phyloP scores from a whole-genome alignment of 1,284 basidiomycete genomes.

The Pulveroboletus ridleyi region DNA sequence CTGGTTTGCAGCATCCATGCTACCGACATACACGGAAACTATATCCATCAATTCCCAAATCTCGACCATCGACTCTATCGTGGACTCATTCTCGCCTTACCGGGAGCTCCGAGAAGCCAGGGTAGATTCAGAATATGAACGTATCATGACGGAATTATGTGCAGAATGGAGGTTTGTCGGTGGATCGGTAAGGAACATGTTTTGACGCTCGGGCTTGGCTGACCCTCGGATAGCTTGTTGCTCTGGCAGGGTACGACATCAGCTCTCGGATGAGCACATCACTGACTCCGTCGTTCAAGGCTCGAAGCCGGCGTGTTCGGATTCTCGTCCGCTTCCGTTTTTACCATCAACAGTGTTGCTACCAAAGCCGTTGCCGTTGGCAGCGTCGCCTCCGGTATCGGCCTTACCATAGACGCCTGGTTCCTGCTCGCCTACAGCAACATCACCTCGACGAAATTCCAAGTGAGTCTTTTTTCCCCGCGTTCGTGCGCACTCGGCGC shows the following conservation, averaged over 20 bases:
- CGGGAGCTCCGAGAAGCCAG: slow-evolving; percentile 52
- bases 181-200: slow-evolving; percentile 41
- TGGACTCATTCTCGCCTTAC: slow-evolving; percentile 62
- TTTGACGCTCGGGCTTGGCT: not conserved
- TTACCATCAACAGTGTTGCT: slow-evolving; percentile 51
- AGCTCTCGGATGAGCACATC: not conserved
- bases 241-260: slow-evolving; percentile 52
- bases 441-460: slow-evolving; percentile 54
- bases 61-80: slow-evolving; percentile 45
- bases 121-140: slow-evolving; percentile 55
- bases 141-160: slow-evolving; percentile 41
- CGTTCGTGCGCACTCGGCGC: not conserved
- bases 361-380: slow-evolving; percentile 57
- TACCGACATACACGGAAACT: slow-evolving; percentile 48
- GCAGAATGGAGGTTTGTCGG: slow-evolving; percentile 60
- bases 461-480: slow-evolving; percentile 42
- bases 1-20: slow-evolving; percentile 36
- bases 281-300: slow-evolving; percentile 34
- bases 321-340: slow-evolving; percentile 56
- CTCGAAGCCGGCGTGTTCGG: slow-evolving; percentile 65
- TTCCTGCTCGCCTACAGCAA: slow-evolving; percentile 66
- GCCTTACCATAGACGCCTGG: slow-evolving; percentile 65
- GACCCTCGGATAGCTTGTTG: slow-evolving; percentile 47
- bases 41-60: slow-evolving; percentile 37
- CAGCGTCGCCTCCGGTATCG: slow-evolving; percentile 63